Base-by-base conservation (phyloP, 2,329 filamentous ascomycete genomes). In the Aspergillus sclerotialis region DNA sequence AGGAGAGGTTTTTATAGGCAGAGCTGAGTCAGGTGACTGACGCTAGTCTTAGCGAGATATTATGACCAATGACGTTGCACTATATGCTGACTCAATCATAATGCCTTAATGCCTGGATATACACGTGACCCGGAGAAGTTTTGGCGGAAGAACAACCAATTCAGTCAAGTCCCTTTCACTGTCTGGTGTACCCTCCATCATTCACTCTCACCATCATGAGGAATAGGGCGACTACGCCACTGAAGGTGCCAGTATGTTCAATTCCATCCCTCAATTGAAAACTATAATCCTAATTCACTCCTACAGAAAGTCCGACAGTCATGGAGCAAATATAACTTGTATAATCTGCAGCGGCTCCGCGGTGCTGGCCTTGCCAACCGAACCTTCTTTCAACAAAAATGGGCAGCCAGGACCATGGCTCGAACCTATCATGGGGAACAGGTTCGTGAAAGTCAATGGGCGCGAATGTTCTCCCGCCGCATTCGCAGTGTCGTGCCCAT, bases 371-470 rank as follows among this genome's bases (percentile, higher is more conserved):
- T 67, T 38, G 55, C 49, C 42, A 52, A 56, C 19, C 54, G 67
- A 42, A 95, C 89, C 28, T 93, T 92, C 68, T 98, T 94, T 75
- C 90, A 96, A 72, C 90, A 96, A 67, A 98, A 98, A 82, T 98
- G 90, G 90, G 64, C 67, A 2, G 85, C 90, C 53, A 98, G 98
- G 66, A 79, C 88, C 14, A 62, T 80, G 45, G 78, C 86, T 27
- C 81, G 92, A 48, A 80, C 75, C 44, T 98, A 96, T 64, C 92
- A 98, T 67, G 92, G 90, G 63, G 90, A 95, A 60, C 86, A 94
- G 57, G 82, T 98, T 48, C 80, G 82, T 46, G 92, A 98, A 69
- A 80, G 84, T 59, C 83, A 92, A 68, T 98, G 92, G 92, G 76
- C 84, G 64, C 84, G 84, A 58, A 89, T 94, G 76, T 98, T 98